Evolutionary conservation across 768 basidiomycete species (phyloP), one percentile per base, ranked within the genome.

Genomic region (Vishniacozyma victoriae): DNA sequence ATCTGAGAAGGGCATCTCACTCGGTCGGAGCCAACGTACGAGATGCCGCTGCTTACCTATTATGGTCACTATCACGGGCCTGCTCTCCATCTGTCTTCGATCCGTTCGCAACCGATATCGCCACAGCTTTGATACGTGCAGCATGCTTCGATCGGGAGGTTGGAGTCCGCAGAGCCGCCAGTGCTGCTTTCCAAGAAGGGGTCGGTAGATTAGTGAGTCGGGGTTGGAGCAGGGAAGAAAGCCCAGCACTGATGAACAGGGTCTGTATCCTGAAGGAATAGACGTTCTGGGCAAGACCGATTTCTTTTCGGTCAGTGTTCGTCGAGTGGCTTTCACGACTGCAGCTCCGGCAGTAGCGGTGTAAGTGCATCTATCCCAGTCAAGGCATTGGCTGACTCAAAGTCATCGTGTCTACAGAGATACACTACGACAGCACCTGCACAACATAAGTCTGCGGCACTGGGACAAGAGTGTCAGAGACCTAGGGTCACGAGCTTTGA

Each of bases 111-210:
- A 69, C 74, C 3, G 73, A 76, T 38, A 78, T 97, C 18, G 86
- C 92, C 4, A 79, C 76, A 36, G 74, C 75, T 25, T 78, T 97
- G 50, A 81, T 83, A n/a, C 79, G 80, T 19, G 85, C 88, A 20
- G 82, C 93, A 1, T 74, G 89, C 24, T 92, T 82, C 67, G 95
- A 99, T 75, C 80, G 95, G 25, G 95, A 99, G 71, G 82, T 96
- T 23, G 87, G 89, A 53, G 90, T 99, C 46, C 80, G 95, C 20
- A 76, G 95, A 57, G 93, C 95, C 13, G 92, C 92, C 12, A 97
- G 93, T 71, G 95, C 95, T 15, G 88, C 92, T 12, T 97, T 88
- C 69, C 95, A 99, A 72, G 95, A 99, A 74, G 84, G 85, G 63
- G 95, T 96, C 31, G 95, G 95, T 12, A 77, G 95, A 66, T 85